A percentile compares a stretch with the other conserved stretches of the same genome.
Evolutionary conservation across 1,139 yeast genomes (phyloP).

Genomic region (Suhomyces chickasaworum): DNA sequence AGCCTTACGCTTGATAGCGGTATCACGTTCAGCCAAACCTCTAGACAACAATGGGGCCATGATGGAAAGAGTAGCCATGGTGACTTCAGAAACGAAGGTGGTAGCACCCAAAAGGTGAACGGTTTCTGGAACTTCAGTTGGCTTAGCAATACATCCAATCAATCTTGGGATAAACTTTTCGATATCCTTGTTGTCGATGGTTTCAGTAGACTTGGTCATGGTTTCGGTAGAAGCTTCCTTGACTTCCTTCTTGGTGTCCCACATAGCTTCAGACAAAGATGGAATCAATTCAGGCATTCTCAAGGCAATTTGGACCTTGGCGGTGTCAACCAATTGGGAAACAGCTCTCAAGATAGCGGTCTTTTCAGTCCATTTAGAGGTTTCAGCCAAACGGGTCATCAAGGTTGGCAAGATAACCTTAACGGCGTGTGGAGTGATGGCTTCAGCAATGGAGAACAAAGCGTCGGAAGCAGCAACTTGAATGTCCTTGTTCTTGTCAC

Average conservation of each 20-base stretch:
- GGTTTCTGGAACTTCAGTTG: conserved; percentile 97
- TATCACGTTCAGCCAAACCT: conserved; percentile 99
- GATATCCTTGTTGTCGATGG: conserved; percentile 99
- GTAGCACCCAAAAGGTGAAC: conserved; percentile 99
- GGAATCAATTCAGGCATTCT: conserved; percentile 99
- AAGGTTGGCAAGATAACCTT: conserved; percentile 86
- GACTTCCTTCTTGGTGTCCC: conserved; percentile 99
- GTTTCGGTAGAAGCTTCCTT: conserved; percentile 95
- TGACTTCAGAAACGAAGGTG: conserved; percentile 98
- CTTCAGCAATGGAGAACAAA: conserved; percentile 71
- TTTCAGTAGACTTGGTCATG: conserved; percentile 94
- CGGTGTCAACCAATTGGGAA: conserved; percentile 86
- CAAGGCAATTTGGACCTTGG: conserved; percentile 93
- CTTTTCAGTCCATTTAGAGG: conserved; percentile 99
- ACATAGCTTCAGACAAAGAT: conserved; percentile 97
- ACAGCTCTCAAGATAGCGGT: conserved; percentile 84
- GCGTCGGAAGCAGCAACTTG: conserved; percentile 73
- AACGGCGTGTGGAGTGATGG: conserved; percentile 91
- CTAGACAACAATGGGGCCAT: conserved; percentile 98
- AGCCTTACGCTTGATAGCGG: conserved; percentile 98
- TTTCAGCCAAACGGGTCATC: conserved; percentile 63
- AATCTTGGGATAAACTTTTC: conserved; percentile 98
- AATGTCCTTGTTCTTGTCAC: conserved; percentile 80
- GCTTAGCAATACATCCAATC: conserved; percentile 95
- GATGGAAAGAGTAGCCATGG: conserved; percentile 98